phyloP scores from a whole-genome alignment of 306 rosid genomes.

The Citrullus amarus region DNA sequence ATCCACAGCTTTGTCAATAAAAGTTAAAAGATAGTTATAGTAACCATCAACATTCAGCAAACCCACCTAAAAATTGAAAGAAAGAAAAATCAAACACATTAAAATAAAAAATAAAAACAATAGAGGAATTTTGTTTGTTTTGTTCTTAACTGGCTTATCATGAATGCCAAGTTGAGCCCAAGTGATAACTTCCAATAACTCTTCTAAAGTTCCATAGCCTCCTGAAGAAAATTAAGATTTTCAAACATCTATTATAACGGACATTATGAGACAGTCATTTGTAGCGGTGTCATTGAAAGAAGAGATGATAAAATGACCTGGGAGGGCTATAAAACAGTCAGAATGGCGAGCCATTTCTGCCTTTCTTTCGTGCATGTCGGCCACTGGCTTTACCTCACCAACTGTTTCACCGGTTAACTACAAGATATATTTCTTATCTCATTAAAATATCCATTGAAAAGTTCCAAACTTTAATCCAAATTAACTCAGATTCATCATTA shows the following conservation, averaged over 20 bases:
- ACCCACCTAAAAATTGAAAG: constrained; percentile 28
- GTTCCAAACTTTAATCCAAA: not conserved
- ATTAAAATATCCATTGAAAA: not conserved
- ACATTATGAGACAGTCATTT: too few relatives aligned
- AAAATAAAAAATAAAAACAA: too few relatives aligned
- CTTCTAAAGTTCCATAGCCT: constrained; percentile 50
- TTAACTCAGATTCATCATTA: not conserved
- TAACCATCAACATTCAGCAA: constrained; percentile 50
- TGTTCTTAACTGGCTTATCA: constrained; percentile 44
- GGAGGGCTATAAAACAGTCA: constrained; percentile 49
- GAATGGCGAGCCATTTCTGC: constrained; percentile 69
- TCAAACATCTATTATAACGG: too few relatives aligned
- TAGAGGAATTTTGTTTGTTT: not conserved
- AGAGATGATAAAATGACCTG: constrained; percentile 28
- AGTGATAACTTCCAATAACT: constrained; percentile 44
- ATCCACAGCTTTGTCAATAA: constrained; percentile 51
- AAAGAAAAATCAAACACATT: too few relatives aligned
- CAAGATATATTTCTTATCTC: not conserved
- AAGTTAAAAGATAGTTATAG: constrained; percentile 36
- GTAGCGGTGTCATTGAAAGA: not conserved
- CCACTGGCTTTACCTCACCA: constrained; percentile 41
- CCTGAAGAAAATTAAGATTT: constrained; percentile 14
- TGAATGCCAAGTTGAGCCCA: constrained; percentile 62
- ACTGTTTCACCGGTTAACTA: constrained; percentile 52
- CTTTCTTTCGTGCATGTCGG: constrained; percentile 54